These are phyloP conservation scores for Magnolia sinica DNA, from an alignment of 164 flowering plant species.

Conservation along the genomic window DNA sequence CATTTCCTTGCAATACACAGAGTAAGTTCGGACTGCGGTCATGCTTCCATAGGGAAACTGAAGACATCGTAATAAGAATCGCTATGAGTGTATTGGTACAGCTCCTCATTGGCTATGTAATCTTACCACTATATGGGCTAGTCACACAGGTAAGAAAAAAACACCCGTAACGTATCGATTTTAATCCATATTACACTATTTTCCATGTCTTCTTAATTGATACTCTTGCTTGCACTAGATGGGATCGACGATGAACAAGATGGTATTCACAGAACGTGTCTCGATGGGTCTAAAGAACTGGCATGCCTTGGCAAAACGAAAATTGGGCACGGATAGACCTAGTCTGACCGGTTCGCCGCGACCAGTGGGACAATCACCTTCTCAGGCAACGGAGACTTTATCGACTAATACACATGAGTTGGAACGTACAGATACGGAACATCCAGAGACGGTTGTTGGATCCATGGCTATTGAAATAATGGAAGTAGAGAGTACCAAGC, in stretches of 20 bases:
- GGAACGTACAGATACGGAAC: not conserved
- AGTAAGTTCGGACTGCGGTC: conserved; percentile 57
- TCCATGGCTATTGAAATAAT: not conserved
- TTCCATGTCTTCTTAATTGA: not conserved
- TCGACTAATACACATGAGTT: conserved; percentile 1
- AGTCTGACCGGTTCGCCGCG: not conserved
- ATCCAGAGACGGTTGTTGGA: conserved; percentile 3
- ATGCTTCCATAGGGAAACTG: conserved; percentile 50
- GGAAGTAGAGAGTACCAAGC: conserved; percentile 8
- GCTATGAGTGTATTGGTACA: conserved; percentile 46
- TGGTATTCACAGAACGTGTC: conserved; percentile 51
- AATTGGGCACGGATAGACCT: conserved; percentile 16
- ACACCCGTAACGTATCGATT: not conserved
- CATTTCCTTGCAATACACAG: conserved; percentile 35
- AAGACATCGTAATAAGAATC: conserved; percentile 47
- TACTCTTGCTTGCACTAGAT: conserved; percentile 35
- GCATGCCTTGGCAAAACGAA: conserved; percentile 28
- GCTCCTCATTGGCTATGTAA: conserved; percentile 60
- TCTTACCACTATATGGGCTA: conserved; percentile 64
- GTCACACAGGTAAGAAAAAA: conserved; percentile 58
- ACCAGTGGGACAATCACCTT: conserved; percentile 5
- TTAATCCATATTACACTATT: not conserved
- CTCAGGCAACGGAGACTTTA: conserved; percentile 7
- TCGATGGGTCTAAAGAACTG: conserved; percentile 50
- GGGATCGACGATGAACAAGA: conserved; percentile 55